Evolutionary conservation across 495 filamentous ascomycete genomes (phyloP), one percentile per base, ranked within the genome.

Genomic region (Patellaria atrata): DNA sequence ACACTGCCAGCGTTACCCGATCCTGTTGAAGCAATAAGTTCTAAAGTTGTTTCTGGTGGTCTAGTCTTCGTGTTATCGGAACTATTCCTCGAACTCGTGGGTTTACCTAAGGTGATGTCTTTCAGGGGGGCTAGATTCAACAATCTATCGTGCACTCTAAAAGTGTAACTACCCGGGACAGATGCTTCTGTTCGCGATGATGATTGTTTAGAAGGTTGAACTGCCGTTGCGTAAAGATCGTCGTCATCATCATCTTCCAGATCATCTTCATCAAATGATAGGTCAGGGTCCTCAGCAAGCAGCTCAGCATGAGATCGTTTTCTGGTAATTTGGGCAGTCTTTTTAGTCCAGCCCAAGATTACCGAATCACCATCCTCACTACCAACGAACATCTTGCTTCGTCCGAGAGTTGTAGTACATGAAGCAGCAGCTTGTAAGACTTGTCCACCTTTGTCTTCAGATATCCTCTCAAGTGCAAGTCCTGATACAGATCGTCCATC

Each of bases 401-500:
- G 65, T 1, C 73, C 73, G 9, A 96, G 52, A 20, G 65, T 64
- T 20, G 73, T 67, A 1, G 80, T 65, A 27, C 77, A 82, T 3
- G 80, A 76, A n/a, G 77, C 71, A 18, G 67, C 60, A 21, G 70
- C 69, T 17, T 65, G 65, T 38, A 91, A 55, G 9, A 81, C 38
- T 29, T 55, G 43, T 2, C 73, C 76, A 14, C 78, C 79, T 1
- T 66, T 50, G 25, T 79, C 69, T 27, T 57, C 44, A 11, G 64
- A 53, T 22, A 94, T 55, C 11, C 69, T 56, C 30, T 70, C 71
- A 29, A 97, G 53, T 4, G 67, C 70, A 20, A 94, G 62, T 4
- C 85, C 84, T 23, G 85, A 92, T 16, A 99, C 82, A 6, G 82
- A 89, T 27, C 87, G 69, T n/a, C 89, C 89, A 53, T 93, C 85